A percentile compares a stretch with the other conserved stretches of the same genome.
Evolutionary conservation across 768 basidiomycete genomes (phyloP).

Genomic region (Steccherinum ochraceum): DNA sequence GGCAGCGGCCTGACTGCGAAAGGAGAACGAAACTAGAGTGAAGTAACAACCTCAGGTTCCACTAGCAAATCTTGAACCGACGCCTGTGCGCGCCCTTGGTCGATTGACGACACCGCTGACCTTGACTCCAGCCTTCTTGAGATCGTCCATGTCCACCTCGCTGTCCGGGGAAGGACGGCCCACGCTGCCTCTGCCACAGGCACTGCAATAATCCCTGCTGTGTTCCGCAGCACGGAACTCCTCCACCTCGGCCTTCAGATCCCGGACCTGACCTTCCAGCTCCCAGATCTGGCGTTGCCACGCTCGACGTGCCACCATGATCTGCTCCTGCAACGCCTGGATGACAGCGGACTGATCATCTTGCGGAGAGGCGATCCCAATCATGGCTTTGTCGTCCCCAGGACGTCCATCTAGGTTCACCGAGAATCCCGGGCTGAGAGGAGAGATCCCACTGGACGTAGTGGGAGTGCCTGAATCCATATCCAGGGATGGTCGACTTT

Average conservation of each 20-base stretch:
- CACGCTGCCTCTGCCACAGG: slow-evolving; percentile 49
- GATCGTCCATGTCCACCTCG: slow-evolving; percentile 14
- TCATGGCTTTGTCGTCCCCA: slow-evolving; percentile 25
- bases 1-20: neutral
- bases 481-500: slow-evolving; percentile 33
- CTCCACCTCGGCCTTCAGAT: slow-evolving; percentile 65
- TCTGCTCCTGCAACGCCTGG: slow-evolving; percentile 54
- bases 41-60: slow-evolving; percentile 29
- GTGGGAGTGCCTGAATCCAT: slow-evolving; percentile 45
- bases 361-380: slow-evolving; percentile 14
- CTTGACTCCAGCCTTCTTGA: slow-evolving; percentile 21
- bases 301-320: slow-evolving; percentile 47
- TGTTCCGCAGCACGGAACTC: slow-evolving; percentile 37
- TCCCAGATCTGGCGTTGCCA: slow-evolving; percentile 77
- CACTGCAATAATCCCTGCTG: slow-evolving; percentile 42
- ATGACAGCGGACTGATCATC: slow-evolving; percentile 43
- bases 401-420: slow-evolving; percentile 10
- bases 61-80: slow-evolving; percentile 54
- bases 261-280: slow-evolving; percentile 65
- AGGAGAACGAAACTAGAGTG: slow-evolving; percentile 10
- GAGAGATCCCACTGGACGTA: slow-evolving; percentile 42
- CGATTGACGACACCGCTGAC: slow-evolving; percentile 44
- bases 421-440: slow-evolving; percentile 37
- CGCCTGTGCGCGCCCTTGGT: slow-evolving; percentile 63
- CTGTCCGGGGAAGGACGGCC: slow-evolving; percentile 4